Percentiles rank a stretch among this genome's conserved stretches.
Evolutionary conservation across 345 rosid species (phyloP).

Genomic region (Eucalyptus pumila): DNA sequence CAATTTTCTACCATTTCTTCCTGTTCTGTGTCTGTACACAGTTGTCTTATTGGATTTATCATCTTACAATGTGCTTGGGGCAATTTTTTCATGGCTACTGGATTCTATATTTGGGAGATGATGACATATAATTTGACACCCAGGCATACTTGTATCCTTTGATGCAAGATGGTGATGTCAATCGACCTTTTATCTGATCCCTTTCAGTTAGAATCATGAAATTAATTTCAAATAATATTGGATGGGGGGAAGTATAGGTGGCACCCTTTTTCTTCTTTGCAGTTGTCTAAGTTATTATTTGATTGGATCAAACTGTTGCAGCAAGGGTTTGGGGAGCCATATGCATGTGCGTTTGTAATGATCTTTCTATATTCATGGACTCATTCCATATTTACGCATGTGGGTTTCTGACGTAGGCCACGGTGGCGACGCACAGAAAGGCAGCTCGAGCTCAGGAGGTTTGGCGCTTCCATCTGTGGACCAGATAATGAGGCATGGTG

Average conservation of each 20-base stretch:
- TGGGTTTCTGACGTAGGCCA: background rate
- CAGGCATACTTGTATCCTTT: background rate
- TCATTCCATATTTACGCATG: background rate
- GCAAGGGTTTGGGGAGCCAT: background rate
- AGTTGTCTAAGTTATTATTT: background rate
- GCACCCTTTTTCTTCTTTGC: background rate
- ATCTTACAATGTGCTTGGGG: background rate
- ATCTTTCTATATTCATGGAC: constrained; percentile 2
- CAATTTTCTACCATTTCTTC: background rate
- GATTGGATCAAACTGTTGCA: background rate
- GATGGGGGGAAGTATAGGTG: background rate
- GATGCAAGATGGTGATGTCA: constrained; percentile 5
- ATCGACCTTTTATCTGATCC: constrained; percentile 2
- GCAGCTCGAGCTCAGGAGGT: background rate
- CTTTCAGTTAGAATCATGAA: background rate
- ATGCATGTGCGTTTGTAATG: background rate
- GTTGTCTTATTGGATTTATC: background rate
- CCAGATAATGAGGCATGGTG: background rate
- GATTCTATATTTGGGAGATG: background rate
- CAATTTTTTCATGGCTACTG: background rate
- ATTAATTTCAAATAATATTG: background rate
- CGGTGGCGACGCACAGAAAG: background rate
- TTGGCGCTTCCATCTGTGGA: constrained; percentile 28
- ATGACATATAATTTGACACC: background rate
- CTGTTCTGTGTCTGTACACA: background rate